Base-by-base conservation (phyloP, 73 alveolate genomes). In the Paramecium biaurelia region DNA sequence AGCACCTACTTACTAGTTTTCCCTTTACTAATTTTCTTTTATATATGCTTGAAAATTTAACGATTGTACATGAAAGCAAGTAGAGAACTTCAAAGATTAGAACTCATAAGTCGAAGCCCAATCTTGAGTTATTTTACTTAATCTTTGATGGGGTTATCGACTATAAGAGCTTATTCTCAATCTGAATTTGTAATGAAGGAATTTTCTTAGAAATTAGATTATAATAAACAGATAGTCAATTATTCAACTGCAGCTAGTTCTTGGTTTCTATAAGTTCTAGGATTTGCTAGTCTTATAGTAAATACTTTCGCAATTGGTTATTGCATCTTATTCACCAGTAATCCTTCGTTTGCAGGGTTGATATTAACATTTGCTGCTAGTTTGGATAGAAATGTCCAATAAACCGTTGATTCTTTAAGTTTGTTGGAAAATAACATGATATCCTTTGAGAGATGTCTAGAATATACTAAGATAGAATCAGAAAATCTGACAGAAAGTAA, bases 1-100 rank as follows among this genome's bases (percentile, higher is more conserved):
- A 89, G 92, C 56, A 89, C 92, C 1, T 26, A 32, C 11, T 89
- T 57, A 20, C 67, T 89, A 1, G 7, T 89, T 10, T 70, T 89
- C 23, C 94, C 94, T 4, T 38, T 89, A 11, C 7, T 30, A 1
- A 8, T 89, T 1, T 89, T 41, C 74, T 28, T 89, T 11, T 67
- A 24, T 56, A 26, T 85, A 21, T 68, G 95, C 49, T 68, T 45
- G 68, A 37, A 90, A 88, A 82, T 93, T 12, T 26, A 93, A 23
- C 18, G 92, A 85, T 96, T 93, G 72, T 96, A 93, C 79, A 86
- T 96, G 89, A 90, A 92, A 53, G 92, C 96, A 12, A 89, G 95
- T 76, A 95, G 99, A 89, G 99, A 96, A 90, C 92, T 96, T 14
- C 86, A 93, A 70, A 92, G 99, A 84, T 85, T 96, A 74, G 99